A percentile compares a stretch with the other conserved stretches of the same genome.
Conservation (phyloP, 106 monocot species). For the Ottelia alismoides region DNA sequence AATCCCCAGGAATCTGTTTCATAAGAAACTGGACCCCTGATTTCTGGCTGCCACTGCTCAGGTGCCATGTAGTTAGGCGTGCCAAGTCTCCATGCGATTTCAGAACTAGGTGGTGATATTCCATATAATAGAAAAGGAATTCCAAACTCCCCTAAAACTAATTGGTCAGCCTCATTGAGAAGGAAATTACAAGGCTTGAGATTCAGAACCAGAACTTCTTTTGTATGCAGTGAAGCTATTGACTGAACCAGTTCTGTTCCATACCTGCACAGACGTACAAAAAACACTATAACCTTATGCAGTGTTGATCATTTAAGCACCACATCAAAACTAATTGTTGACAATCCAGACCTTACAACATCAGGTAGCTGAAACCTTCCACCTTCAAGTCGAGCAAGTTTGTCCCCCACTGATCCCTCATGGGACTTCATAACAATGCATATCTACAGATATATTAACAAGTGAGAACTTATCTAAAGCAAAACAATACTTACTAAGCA, state of each 20-base stretch:
- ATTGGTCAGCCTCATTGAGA: conserved; percentile 51
- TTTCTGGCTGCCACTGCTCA: conserved; percentile 81
- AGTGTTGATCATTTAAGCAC: too few species aligned
- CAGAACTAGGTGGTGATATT: conserved; percentile 27
- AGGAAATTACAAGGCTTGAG: conserved; percentile 82
- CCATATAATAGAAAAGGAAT: conserved; percentile 51
- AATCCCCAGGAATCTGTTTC: conserved; percentile 97
- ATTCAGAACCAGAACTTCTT: conserved; percentile 64
- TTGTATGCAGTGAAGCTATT: conserved; percentile 54
- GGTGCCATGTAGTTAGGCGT: conserved; percentile 93
- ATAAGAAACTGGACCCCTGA: conserved; percentile 67
- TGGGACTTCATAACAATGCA: conserved; percentile 91
- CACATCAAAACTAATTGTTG: too few species aligned
- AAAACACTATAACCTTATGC: not conserved
- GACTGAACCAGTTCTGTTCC: conserved; percentile 65
- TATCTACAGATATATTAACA: conserved; percentile 34
- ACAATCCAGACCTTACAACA: conserved; percentile 45
- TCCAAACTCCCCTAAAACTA: conserved; percentile 73
- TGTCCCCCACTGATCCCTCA: conserved; percentile 92
- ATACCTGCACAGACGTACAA: conserved; percentile 32
- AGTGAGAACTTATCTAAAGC: too few species aligned
- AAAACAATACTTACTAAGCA: too few species aligned
- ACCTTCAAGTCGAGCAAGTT: conserved; percentile 60
- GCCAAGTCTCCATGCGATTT: conserved; percentile 51
- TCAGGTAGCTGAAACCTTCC: conserved; percentile 64